These are phyloP conservation scores for Leucaena leucocephala DNA, from an alignment of 306 rosid species.

Conservation along the genomic window DNA sequence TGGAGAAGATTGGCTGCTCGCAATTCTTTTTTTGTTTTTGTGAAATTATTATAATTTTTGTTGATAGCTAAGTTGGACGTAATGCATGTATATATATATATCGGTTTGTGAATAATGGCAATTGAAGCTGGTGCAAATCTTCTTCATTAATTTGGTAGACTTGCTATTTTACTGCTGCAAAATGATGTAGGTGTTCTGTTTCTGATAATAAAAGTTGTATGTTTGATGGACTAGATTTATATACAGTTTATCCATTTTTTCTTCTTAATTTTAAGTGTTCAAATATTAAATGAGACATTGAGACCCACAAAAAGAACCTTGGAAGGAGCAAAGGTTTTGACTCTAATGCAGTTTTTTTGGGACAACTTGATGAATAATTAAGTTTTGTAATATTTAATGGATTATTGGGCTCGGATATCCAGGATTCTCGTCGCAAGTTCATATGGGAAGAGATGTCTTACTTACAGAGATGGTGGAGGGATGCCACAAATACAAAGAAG, in stretches of 20 bases:
- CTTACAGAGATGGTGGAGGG: constrained; percentile 99
- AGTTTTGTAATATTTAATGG: constrained; percentile 25
- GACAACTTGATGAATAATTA: constrained; percentile 11
- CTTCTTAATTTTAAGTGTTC: not conserved
- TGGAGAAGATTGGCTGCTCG: not conserved
- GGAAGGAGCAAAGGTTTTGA: constrained; percentile 23
- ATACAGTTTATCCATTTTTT: not conserved
- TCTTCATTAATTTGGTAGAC: not conserved
- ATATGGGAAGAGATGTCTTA: constrained; percentile 99
- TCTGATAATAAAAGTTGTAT: constrained; percentile 1
- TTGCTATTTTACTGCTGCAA: not conserved
- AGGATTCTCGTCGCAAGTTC: constrained; percentile 90
- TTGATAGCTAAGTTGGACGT: not conserved
- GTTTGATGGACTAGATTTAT: not conserved
- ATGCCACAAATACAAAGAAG: constrained; percentile 66
- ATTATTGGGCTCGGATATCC: constrained; percentile 35
- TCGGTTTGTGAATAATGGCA: not conserved
- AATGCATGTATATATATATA: not conserved
- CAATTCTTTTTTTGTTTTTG: not conserved
- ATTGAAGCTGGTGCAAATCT: not conserved
- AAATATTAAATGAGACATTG: not conserved
- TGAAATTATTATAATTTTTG: not conserved
- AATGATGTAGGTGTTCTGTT: not conserved
- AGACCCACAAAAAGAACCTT: not conserved
- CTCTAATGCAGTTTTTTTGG: constrained; percentile 7